phyloP scores from a whole-genome alignment of 306 rosid species.

The Alnus glutinosa region DNA sequence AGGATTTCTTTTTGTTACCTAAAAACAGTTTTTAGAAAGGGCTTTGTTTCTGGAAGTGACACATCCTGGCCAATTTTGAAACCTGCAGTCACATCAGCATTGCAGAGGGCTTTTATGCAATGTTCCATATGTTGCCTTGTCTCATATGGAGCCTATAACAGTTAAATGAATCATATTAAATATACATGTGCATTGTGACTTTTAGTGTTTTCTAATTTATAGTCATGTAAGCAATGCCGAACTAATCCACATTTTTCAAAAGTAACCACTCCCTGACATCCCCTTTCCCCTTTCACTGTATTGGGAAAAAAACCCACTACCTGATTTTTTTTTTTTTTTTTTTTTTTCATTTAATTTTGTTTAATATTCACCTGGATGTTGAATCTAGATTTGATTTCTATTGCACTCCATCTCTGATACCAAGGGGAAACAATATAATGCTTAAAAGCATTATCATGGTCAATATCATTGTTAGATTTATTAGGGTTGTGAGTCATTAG shows the following conservation, averaged over 20 bases:
- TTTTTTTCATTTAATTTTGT: too few relatives aligned
- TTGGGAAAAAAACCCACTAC: too few relatives aligned
- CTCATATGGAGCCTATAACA: slow-evolving; percentile 84
- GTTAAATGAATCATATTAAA: slow-evolving; percentile 14
- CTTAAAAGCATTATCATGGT: slow-evolving; percentile 2
- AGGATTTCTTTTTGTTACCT: too few relatives aligned
- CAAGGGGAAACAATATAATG: not conserved
- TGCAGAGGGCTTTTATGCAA: slow-evolving; percentile 92
- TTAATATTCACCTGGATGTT: not conserved
- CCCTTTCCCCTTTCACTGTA: too few relatives aligned
- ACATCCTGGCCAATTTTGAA: slow-evolving; percentile 88
- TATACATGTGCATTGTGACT: not conserved
- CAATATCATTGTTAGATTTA: not conserved
- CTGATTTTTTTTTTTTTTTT: too few relatives aligned
- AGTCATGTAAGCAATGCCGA: too few relatives aligned
- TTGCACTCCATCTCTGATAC: not conserved
- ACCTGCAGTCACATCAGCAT: slow-evolving; percentile 83
- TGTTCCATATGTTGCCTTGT: slow-evolving; percentile 97
- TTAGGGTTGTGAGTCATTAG: too few relatives aligned
- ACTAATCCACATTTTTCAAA: too few relatives aligned
- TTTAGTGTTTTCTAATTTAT: slow-evolving; percentile 4
- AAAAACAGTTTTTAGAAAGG: too few relatives aligned
- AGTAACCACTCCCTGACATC: too few relatives aligned
- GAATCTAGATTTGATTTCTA: not conserved
- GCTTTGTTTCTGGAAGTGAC: slow-evolving; percentile 76